Evolutionary conservation across 106 monocot genomes (phyloP).

Genomic region (Gastrodia elata): DNA sequence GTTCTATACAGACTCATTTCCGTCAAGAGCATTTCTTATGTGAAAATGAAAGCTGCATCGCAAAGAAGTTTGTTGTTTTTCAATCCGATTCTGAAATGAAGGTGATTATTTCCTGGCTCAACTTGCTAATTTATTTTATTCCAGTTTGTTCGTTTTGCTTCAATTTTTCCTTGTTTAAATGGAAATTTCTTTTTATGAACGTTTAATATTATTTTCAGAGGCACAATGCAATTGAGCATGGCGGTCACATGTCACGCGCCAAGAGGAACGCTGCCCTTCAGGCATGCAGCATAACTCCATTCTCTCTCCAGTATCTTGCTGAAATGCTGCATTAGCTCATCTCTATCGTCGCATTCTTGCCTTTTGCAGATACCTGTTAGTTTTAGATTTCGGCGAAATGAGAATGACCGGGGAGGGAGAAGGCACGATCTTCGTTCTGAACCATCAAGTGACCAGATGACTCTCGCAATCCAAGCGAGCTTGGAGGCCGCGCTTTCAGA

Average conservation of each 20-base stretch:
- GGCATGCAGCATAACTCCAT: constrained; percentile 30
- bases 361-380: constrained; percentile 80
- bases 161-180: background rate
- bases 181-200: background rate
- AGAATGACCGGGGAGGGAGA: constrained; percentile 74
- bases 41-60: constrained; percentile 74
- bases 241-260: constrained; percentile 85
- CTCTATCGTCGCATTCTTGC: background rate
- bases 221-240: constrained; percentile 86
- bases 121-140: background rate
- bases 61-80: constrained; percentile 89
- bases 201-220: constrained; percentile 35
- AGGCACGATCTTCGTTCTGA: constrained; percentile 37
- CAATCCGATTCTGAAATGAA: constrained; percentile 83
- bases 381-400: constrained; percentile 64
- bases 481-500: constrained; percentile 35
- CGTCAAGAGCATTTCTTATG: constrained; percentile 89
- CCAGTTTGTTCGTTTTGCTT: background rate
- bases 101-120: constrained; percentile 28
- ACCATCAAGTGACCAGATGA: constrained; percentile 28
- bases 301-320: background rate
- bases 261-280: constrained; percentile 94
- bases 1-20: constrained; percentile 59
- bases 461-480: constrained; percentile 49
- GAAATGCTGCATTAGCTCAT: background rate